Evolutionary conservation across 2,329 filamentous ascomycete genomes (phyloP).

Genomic region (Colletotrichum liaoningense): DNA sequence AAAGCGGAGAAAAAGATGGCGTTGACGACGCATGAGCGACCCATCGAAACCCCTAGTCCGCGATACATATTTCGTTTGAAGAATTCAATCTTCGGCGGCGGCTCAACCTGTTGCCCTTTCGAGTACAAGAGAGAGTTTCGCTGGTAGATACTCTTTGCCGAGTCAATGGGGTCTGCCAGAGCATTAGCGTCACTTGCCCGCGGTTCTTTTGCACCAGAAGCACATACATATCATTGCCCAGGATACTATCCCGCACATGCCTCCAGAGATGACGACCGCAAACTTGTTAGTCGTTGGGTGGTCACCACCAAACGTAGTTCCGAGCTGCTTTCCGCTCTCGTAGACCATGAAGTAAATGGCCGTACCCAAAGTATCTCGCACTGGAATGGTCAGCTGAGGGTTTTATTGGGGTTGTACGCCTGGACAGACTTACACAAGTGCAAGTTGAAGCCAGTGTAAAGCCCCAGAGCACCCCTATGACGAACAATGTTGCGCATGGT

Average conservation of each 20-base stretch:
- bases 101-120: conserved; percentile 71
- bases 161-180: conserved; percentile 75
- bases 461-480: conserved; percentile 76
- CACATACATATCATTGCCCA: conserved; percentile 80
- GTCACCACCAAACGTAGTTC: conserved; percentile 79
- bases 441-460: conserved; percentile 84
- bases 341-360: conserved; percentile 91
- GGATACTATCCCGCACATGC: conserved; percentile 84
- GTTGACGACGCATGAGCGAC: conserved; percentile 84
- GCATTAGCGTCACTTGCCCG: conserved; percentile 20
- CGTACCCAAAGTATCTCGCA: conserved; percentile 86
- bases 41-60: conserved; percentile 85
- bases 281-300: conserved; percentile 81
- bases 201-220: neutral
- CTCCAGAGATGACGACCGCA: conserved; percentile 82
- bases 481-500: conserved; percentile 83
- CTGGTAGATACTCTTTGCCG: conserved; percentile 87
- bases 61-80: conserved; percentile 84
- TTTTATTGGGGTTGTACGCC: conserved; percentile 28
- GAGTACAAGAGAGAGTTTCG: conserved; percentile 80
- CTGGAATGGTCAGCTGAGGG: conserved; percentile 51
- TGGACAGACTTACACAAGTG: conserved; percentile 73
- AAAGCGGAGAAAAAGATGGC: conserved; percentile 92
- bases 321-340: conserved; percentile 85
- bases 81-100: conserved; percentile 80